These are phyloP conservation scores for Penicillium frequentans DNA, from an alignment of 2,329 filamentous ascomycete genomes.

Conservation along the genomic window DNA sequence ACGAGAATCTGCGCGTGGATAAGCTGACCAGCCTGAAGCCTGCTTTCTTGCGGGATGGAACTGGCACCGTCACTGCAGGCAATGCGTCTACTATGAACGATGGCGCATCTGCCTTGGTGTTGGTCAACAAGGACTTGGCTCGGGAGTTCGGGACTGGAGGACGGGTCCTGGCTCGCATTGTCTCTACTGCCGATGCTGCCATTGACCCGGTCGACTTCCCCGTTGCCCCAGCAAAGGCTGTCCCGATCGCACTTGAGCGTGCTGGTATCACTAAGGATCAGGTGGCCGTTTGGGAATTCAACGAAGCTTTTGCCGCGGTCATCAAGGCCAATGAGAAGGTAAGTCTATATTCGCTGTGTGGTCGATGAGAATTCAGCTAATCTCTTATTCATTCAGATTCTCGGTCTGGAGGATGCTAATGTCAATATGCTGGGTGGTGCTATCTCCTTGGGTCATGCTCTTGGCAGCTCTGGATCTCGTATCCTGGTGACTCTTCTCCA, in stretches of 20 bases:
- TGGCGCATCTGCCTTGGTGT: slow-evolving; percentile 83
- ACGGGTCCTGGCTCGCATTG: slow-evolving; percentile 82
- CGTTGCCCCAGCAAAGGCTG: slow-evolving; percentile 85
- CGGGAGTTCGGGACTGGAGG: slow-evolving; percentile 75
- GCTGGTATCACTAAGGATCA: slow-evolving; percentile 90
- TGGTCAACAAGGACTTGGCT: slow-evolving; percentile 78
- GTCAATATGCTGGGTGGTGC: slow-evolving; percentile 90
- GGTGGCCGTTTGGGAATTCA: slow-evolving; percentile 96
- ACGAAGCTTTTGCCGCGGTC: slow-evolving; percentile 94
- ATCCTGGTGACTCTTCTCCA: slow-evolving; percentile 89
- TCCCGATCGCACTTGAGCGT: slow-evolving; percentile 82
- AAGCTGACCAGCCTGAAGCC: slow-evolving; percentile 86
- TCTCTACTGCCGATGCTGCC: slow-evolving; percentile 84
- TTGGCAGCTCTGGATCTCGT: slow-evolving; percentile 89
- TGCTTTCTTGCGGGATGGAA: slow-evolving; percentile 82
- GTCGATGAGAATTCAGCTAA: slow-evolving; percentile 7
- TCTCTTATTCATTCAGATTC: slow-evolving; percentile 55
- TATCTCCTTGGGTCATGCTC: slow-evolving; percentile 85
- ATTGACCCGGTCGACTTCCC: slow-evolving; percentile 93
- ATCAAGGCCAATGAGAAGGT: slow-evolving; percentile 93
- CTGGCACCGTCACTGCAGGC: slow-evolving; percentile 87
- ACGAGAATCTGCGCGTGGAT: slow-evolving; percentile 79
- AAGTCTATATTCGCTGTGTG: background rate
- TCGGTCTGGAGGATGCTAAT: slow-evolving; percentile 73
- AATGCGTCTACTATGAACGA: slow-evolving; percentile 95